Base-by-base conservation (phyloP, 2,329 filamentous ascomycete species). In the Sordariomycetes sp. region DNA sequence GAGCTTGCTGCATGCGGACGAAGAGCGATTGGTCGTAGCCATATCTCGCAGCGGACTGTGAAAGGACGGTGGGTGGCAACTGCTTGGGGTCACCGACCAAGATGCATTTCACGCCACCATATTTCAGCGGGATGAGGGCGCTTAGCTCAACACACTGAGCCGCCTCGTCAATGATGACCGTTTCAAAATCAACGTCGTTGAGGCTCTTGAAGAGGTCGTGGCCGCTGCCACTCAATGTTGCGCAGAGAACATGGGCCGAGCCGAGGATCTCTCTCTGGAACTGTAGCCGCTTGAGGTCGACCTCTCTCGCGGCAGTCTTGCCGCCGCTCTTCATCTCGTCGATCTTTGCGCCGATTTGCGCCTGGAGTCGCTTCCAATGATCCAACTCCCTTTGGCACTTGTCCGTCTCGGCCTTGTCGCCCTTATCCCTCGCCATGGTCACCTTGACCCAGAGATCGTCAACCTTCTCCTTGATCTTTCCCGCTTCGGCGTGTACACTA, bases 1-100 rank as follows among this genome's bases (percentile, higher is more conserved):
- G 87, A 62, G 97, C 97, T 66, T 86, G 86, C 69, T 97, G 94
- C 93, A 99, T 99, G 37, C 94, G 88, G 58, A 97, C 94, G 75
- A 99, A 99, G 72, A 99, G 77, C 79, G 90, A 96, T 74, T 99
- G 94, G 68, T 97, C 93, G 72, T 97, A 99, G 63, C 94, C 91
- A 71, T 92, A 97, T 43, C 86, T 83, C 16, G 92, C 89, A 4
- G 94, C 94, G 65, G 92, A 92, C 69, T 94, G 90, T 2, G 94
- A 97, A 59, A 99, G 82, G 10, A 99, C 94, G 0, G 94, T 99
- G 0, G 94, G 94, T 5, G 94, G 94, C 64, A 99, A 76, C 72
- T 99, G 94, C 71, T 99, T 97, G 0, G 94, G 94, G 75, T 99
- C 94, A 74, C 94, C 94, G 34, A 99, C 94, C 35, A 99, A 83